Conservation (phyloP, 805 yeast genomes). For the Kazachstania taianensis region DNA sequence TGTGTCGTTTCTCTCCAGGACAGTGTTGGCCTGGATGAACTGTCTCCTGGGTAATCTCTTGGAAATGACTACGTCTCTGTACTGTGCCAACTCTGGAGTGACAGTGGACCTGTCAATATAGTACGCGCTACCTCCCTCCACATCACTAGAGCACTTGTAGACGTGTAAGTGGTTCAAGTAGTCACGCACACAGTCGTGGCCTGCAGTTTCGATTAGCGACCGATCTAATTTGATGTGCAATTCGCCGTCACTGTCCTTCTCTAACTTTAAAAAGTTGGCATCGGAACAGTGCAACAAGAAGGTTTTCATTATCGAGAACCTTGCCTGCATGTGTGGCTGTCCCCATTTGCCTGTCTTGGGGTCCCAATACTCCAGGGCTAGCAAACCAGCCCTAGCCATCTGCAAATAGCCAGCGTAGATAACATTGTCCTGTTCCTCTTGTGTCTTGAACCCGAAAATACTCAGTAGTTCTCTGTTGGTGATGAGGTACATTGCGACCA, state of each 20-base stretch:
- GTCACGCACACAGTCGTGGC: conserved; percentile 63
- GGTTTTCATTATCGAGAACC: conserved; percentile 74
- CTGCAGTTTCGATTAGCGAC: conserved; percentile 53
- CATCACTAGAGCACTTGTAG: conserved; percentile 71
- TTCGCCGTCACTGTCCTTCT: conserved; percentile 42
- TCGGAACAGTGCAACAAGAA: conserved; percentile 50
- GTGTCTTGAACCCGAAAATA: conserved; percentile 57
- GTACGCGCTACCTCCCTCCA: conserved; percentile 49
- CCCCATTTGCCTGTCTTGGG: conserved; percentile 81
- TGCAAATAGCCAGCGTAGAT: conserved; percentile 58
- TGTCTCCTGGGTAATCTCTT: conserved; percentile 80
- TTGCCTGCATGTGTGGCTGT: conserved; percentile 90
- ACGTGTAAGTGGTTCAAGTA: conserved; percentile 65
- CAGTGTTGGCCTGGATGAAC: conserved; percentile 73
- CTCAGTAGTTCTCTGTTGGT: conserved; percentile 57
- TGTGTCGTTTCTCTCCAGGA: conserved; percentile 23
- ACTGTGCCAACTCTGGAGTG: conserved; percentile 49
- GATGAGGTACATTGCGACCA: conserved; percentile 73
- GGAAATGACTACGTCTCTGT: conserved; percentile 55
- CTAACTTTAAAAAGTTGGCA: conserved; percentile 45
- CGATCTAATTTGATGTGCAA: conserved; percentile 50
- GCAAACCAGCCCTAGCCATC: conserved; percentile 83
- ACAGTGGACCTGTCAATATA: conserved; percentile 63
- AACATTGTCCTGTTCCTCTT: conserved; percentile 52
- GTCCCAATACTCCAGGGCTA: conserved; percentile 82